These are phyloP conservation scores for Pseudogymnoascus verrucosus DNA, from an alignment of 2,329 filamentous ascomycete genomes.

Conservation along the genomic window DNA sequence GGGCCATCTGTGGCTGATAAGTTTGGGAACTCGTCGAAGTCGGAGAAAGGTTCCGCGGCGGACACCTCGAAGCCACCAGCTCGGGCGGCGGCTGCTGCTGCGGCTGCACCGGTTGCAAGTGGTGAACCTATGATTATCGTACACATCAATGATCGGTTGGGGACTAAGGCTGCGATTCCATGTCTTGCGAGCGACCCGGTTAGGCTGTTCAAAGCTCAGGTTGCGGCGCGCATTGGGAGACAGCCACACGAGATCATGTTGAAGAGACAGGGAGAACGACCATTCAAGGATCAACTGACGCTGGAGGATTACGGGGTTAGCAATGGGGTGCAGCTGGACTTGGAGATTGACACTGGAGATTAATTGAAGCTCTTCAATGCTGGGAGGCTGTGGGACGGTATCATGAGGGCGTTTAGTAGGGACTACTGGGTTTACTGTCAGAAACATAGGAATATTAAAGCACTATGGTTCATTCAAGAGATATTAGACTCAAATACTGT, in stretches of 20 bases:
- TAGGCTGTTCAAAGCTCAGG: slow-evolving; percentile 82
- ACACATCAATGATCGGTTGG: slow-evolving; percentile 87
- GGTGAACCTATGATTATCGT: slow-evolving; percentile 86
- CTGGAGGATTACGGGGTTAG: slow-evolving; percentile 90
- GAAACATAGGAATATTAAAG: background rate
- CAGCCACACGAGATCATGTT: slow-evolving; percentile 87
- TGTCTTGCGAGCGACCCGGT: slow-evolving; percentile 80
- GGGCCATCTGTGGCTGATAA: slow-evolving; percentile 12
- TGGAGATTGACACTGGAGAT: slow-evolving; percentile 30
- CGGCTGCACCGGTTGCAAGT: slow-evolving; percentile 21
- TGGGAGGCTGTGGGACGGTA: background rate
- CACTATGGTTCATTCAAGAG: background rate
- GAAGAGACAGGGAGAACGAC: slow-evolving; percentile 83
- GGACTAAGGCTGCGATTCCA: slow-evolving; percentile 90
- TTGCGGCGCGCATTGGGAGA: slow-evolving; percentile 80
- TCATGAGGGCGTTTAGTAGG: background rate
- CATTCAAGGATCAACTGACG: slow-evolving; percentile 85
- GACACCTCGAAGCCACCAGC: slow-evolving; percentile 16
- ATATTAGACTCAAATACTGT: background rate
- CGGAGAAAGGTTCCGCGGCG: background rate
- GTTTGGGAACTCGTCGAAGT: slow-evolving; percentile 13
- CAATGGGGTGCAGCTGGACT: slow-evolving; percentile 59
- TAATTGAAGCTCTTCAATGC: slow-evolving; percentile 13
- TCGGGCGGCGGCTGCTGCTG: slow-evolving; percentile 19
- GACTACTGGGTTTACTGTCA: background rate